Conservation (phyloP, 352 stramenopile species). For the Phytopythium ostracodes region DNA sequence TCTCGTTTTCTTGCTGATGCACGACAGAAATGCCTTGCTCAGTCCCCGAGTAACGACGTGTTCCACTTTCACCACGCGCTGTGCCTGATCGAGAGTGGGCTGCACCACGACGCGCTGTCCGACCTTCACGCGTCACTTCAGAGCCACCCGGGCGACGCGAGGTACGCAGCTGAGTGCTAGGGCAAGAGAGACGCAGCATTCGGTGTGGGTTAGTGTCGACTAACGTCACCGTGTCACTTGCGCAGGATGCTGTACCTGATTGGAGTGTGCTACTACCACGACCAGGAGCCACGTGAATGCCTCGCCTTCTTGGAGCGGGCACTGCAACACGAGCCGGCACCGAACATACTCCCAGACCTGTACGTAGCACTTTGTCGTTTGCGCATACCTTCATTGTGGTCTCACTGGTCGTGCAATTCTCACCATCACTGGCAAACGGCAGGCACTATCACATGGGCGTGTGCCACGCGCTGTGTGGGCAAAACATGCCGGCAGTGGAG, state of each 20-base stretch:
- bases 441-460: conserved; percentile 78
- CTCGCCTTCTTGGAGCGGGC: conserved; percentile 41
- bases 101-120: conserved; percentile 41
- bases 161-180: conserved; percentile 17
- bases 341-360: conserved; percentile 49
- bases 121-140: conserved; percentile 48
- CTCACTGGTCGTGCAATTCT: background rate
- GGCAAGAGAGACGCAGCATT: background rate
- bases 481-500: conserved; percentile 64
- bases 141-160: conserved; percentile 18
- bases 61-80: conserved; percentile 65
- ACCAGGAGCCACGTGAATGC: conserved; percentile 38
- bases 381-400: background rate
- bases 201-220: conserved; percentile 1
- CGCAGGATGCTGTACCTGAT: conserved; percentile 57
- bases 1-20: background rate
- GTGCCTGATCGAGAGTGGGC: conserved; percentile 51
- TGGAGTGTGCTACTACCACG: conserved; percentile 60
- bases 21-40: conserved; percentile 31
- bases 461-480: conserved; percentile 37
- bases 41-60: conserved; percentile 43
- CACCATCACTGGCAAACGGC: background rate
- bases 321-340: conserved; percentile 21
- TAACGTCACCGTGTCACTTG: background rate
- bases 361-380: conserved; percentile 18